Base-by-base conservation (phyloP, 805 yeast species). In the Priceomyces haplophilus region DNA sequence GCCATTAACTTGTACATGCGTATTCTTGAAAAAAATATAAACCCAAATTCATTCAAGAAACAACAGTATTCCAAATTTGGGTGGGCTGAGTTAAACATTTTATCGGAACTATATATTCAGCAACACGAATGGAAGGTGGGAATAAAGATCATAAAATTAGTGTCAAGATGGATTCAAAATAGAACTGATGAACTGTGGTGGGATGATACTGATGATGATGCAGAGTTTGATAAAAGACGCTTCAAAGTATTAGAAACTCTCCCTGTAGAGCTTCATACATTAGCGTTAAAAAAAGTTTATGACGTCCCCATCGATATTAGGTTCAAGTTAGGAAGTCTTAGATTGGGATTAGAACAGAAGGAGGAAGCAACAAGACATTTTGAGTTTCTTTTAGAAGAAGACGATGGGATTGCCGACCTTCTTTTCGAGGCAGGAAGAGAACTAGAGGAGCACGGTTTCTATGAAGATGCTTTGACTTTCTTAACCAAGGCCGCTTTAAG, bases 61-160 rank as follows among this genome's bases (percentile, higher is more conserved):
- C 51, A 23, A 37, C 43, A 44, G 49, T 62, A 62, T 21, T 74
- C 88, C 1, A 61, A 62, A 17, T 93, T 91, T 59, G 88, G 81
- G 38, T 93, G 96, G 95, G 84, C 95, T 0, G 90, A 87, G 46
- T 70, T 91, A 37, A 91, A 93, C 54, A 87, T 88, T 45, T 67
- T 91, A 34, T 76, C 86, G 7, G 98, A 93, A 54, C 67, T 91
- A 30, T 85, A 85, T 53, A 73, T 81, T n/a, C 78, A 80, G 41
- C 83, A 80, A 43, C 80, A 78, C 34, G 80, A 84, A 3, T 85
- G 80, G 73, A 59, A 59, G 7, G 67, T 76, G 8, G 93, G 90
- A 1, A 75, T 88, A 13, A 76, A 74, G 43, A 71, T 81, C 1
- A 75, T 88, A 24, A 85, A 85, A 51, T 66, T 75, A 21, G 84